phyloP scores from a whole-genome alignment of 805 yeast genomes.

The Lipomyces lipofer region DNA sequence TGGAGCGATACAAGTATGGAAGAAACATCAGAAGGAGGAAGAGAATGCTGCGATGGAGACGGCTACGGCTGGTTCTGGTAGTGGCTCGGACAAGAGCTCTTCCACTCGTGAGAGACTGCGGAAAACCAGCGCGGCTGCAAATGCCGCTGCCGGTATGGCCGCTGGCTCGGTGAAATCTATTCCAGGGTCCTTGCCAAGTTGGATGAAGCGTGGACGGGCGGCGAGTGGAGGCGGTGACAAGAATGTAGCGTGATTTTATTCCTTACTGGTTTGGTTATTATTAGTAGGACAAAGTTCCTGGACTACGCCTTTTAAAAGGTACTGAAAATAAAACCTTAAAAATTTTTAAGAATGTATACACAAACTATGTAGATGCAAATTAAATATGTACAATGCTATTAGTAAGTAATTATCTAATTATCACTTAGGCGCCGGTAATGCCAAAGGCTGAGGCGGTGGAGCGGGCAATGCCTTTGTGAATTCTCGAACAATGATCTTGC shows the following conservation, averaged over 20 bases:
- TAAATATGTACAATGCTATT: neutral
- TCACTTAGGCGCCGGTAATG: constrained; percentile 17
- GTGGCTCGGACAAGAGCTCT: no score
- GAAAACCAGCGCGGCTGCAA: constrained; percentile 3
- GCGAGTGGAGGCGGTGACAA: no score
- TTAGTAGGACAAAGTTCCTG: no score
- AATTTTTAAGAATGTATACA: neutral
- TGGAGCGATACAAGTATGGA: no score
- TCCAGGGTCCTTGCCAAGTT: constrained; percentile 1
- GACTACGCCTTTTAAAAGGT: no score
- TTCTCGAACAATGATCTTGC: constrained; percentile 80
- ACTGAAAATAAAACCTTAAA: no score
- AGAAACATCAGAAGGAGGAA: no score
- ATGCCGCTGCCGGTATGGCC: neutral
- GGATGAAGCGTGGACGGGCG: constrained; percentile 10
- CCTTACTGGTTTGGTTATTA: no score
- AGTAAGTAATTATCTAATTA: neutral
- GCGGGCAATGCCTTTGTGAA: constrained; percentile 42
- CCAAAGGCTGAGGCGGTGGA: constrained; percentile 13
- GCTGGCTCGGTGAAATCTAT: constrained; percentile 2
- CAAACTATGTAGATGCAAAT: neutral
- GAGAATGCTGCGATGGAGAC: no score
- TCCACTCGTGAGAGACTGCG: no score
- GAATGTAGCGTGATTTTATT: no score
- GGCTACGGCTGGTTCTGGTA: no score